Evolutionary conservation across 306 rosid genomes (phyloP), one percentile per base, ranked within the genome.

Genomic region (Cicer chorassanicum): DNA sequence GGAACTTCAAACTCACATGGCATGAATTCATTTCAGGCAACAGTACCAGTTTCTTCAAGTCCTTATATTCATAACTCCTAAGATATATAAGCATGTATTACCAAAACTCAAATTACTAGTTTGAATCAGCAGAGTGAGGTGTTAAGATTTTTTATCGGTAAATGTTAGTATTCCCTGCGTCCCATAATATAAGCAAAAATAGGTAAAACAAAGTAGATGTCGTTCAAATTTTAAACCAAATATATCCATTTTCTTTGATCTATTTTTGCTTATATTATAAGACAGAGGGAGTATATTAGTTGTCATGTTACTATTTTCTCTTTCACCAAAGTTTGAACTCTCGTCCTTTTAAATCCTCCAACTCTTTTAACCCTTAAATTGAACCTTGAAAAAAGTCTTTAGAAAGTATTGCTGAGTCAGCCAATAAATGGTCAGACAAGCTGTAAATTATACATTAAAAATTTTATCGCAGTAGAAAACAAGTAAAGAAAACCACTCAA

Each of bases 371-470:
- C 34, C 34, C 34, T 29, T 29, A 29, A 29, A 29, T 29, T 29
- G 34, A 29, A 29, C 36, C 36, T 15, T 50, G 41, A 41, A 60
- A 69, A 60, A 18, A 69, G 45, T 40, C 11, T 56, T 43, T 57
- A 50, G 18, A 60, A 24, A 41, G 55, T 19, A 18, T 3, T 24
- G 1, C 39, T 4, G 56, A 36, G 14, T 53, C 65, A 7, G 50
- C 65, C 68, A 71, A 46, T 53, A 38, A 67, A 83, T 54, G 19
- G 64, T 61, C 56, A 15, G 39, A 74, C 61, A 18, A 68, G 75
- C 38, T 41, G 66, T 49, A 59, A 48, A 41, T 42, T 65, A 24
- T 13, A 57, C 38, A 1, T 57, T 11, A 49, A 18, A 50, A 51
- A 39, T 65, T 74, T 24, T 12, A 54, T 44, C 8, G 34, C 59